These are phyloP conservation scores for Saccharum hybrid DNA, from an alignment of 202 grass and related monocot genomes.

Conservation along the genomic window DNA sequence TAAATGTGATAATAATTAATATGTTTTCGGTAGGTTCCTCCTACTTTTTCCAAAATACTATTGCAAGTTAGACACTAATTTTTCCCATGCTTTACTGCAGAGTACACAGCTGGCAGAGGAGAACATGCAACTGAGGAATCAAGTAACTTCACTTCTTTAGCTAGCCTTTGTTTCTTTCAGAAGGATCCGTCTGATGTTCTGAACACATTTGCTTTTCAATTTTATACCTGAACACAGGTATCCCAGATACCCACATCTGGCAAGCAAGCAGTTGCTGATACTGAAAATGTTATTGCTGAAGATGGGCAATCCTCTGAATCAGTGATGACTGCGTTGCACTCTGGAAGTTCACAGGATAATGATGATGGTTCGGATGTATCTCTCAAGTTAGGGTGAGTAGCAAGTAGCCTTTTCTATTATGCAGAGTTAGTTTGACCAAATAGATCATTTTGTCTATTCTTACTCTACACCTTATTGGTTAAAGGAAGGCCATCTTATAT, in stretches of 20 bases:
- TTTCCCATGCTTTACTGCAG: conserved; percentile 53
- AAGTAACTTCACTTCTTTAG: conserved; percentile 52
- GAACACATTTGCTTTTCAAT: not conserved
- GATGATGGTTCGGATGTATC: conserved; percentile 91
- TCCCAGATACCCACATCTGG: conserved; percentile 50
- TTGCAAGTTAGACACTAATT: conserved; percentile 25
- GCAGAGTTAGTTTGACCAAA: not conserved
- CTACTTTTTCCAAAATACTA: not conserved
- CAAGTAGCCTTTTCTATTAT: conserved; percentile 7
- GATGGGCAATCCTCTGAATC: conserved; percentile 96
- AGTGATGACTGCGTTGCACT: conserved; percentile 78
- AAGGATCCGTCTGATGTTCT: conserved; percentile 8
- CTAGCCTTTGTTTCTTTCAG: conserved; percentile 16
- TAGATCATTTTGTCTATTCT: not conserved
- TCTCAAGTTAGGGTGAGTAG: conserved; percentile 78
- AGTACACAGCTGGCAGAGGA: conserved; percentile 73
- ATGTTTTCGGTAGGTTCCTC: not conserved
- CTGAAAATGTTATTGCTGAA: conserved; percentile 73
- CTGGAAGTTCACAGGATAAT: conserved; percentile 79
- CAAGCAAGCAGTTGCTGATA: conserved; percentile 59
- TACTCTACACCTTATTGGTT: not conserved
- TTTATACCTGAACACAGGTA: conserved; percentile 51
- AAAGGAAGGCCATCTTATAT: not conserved
- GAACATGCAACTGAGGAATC: conserved; percentile 76
- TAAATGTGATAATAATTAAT: not conserved